These are phyloP conservation scores for Coniochaeta prunicola DNA, from an alignment of 2,329 filamentous ascomycete genomes.

Conservation along the genomic window DNA sequence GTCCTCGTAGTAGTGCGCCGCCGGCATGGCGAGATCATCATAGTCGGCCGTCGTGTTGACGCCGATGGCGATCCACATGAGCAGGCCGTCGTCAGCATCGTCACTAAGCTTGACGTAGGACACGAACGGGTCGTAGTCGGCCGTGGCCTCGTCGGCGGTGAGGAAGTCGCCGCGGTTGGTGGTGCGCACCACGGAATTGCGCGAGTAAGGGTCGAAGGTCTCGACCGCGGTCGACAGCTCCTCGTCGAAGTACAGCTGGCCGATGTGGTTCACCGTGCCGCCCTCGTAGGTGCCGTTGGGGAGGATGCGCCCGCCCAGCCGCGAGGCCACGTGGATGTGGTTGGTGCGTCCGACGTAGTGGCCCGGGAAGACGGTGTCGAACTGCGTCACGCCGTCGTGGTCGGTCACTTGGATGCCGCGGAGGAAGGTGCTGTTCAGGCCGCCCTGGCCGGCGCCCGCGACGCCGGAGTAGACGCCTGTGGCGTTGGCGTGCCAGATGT, in stretches of 20 bases:
- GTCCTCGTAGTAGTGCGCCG: conserved; percentile 14
- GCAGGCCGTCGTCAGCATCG: conserved; percentile 36
- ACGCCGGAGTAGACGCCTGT: conserved; percentile 30
- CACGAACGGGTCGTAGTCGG: conserved; percentile 35
- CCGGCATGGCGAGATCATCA: conserved; percentile 4
- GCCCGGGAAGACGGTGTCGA: conserved; percentile 34
- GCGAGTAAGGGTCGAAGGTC: conserved; percentile 34
- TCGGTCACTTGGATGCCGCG: conserved; percentile 36
- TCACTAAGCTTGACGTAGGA: conserved; percentile 52
- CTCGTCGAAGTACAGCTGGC: conserved; percentile 55
- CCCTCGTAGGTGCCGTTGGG: conserved; percentile 42
- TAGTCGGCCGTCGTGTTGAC: conserved; percentile 30
- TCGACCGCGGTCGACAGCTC: conserved; percentile 42
- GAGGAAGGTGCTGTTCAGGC: conserved; percentile 33
- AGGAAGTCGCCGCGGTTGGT: conserved; percentile 42
- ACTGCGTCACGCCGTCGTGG: conserved; percentile 30
- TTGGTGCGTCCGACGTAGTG: conserved; percentile 34
- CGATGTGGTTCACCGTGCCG: conserved; percentile 46
- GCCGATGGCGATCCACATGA: conserved; percentile 44
- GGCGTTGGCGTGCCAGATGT: conserved; percentile 28
- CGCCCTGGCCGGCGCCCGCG: conserved; percentile 21
- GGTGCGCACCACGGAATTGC: conserved; percentile 30
- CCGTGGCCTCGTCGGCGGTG: conserved; percentile 28
- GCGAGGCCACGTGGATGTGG: conserved; percentile 27
- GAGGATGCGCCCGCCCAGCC: conserved; percentile 23